A percentile compares a stretch with the other conserved stretches of the same genome.
phyloP scores from a whole-genome alignment of 2,329 filamentous ascomycete species.

The Alternaria hordeiaustralica region DNA sequence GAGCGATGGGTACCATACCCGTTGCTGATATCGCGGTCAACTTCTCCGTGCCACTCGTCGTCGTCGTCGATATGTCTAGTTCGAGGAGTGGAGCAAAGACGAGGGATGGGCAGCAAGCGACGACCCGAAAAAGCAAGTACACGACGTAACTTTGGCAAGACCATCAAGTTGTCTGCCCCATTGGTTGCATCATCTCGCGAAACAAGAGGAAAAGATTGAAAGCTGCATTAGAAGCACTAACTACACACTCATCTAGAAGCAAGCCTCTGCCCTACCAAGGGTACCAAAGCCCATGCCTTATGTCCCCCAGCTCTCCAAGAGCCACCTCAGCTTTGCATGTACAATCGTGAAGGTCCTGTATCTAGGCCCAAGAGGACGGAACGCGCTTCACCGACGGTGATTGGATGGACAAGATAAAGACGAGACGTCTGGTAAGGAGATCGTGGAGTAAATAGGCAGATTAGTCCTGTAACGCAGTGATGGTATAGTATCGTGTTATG shows the following conservation, averaged over 20 bases:
- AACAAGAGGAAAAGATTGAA: background rate
- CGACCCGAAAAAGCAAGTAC: background rate
- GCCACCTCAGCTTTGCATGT: background rate
- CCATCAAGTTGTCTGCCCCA: no score
- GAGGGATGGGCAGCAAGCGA: background rate
- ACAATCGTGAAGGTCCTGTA: background rate
- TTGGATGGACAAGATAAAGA: background rate
- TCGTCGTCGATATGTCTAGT: background rate
- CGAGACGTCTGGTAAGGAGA: background rate
- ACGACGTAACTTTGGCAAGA: background rate
- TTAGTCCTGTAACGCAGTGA: background rate
- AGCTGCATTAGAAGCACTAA: background rate
- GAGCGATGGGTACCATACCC: background rate
- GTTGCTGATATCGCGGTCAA: background rate
- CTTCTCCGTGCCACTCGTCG: background rate
- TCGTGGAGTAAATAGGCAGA: background rate
- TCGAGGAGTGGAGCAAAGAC: background rate
- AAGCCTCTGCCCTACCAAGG: background rate
- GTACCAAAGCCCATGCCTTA: background rate
- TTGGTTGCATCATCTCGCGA: background rate
- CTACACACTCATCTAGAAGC: background rate
- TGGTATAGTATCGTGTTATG: background rate
- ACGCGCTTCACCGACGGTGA: background rate
- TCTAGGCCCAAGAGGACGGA: background rate
- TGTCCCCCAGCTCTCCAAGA: rapidly evolving